Conservation (phyloP, 2,329 filamentous ascomycete genomes). For the Colletotrichum horii region DNA sequence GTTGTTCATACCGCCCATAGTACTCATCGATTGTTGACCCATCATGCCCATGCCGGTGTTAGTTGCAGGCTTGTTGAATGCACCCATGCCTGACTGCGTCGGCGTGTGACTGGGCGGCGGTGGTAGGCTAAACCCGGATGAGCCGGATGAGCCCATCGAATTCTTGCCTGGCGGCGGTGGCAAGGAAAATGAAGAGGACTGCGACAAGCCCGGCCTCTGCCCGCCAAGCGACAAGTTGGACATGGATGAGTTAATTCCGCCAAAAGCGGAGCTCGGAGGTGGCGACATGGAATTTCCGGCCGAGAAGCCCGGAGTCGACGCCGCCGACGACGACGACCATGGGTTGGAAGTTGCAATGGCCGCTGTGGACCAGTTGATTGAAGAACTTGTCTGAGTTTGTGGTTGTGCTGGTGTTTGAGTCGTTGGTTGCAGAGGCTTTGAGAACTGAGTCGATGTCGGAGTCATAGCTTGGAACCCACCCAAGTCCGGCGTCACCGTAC, state of each 20-base stretch:
- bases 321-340: conserved; percentile 50
- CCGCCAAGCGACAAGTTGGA: conserved; percentile 53
- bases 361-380: conserved; percentile 58
- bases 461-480: conserved; percentile 59
- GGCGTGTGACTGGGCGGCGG: conserved; percentile 45
- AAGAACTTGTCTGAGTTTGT: conserved; percentile 33
- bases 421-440: conserved; percentile 60
- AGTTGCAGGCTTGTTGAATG: conserved; percentile 20
- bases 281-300: conserved; percentile 12
- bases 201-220: conserved; percentile 39
- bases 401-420: conserved; percentile 23
- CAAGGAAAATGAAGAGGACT: conserved; percentile 60
- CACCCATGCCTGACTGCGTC: conserved; percentile 26
- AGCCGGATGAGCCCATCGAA: conserved; percentile 24
- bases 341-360: conserved; percentile 46
- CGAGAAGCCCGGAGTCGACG: conserved; percentile 20
- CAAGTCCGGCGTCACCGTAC: conserved; percentile 66
- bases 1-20: conserved; percentile 3
- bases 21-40: conserved; percentile 5
- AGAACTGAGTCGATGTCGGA: conserved; percentile 67
- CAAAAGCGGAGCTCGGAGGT: conserved; percentile 36
- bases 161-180: conserved; percentile 55
- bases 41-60: conserved; percentile 20
- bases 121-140: conserved; percentile 52
- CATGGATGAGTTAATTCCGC: conserved; percentile 49